Evolutionary conservation across 805 yeast genomes (phyloP).

Genomic region (Candida xiaguanensis): DNA sequence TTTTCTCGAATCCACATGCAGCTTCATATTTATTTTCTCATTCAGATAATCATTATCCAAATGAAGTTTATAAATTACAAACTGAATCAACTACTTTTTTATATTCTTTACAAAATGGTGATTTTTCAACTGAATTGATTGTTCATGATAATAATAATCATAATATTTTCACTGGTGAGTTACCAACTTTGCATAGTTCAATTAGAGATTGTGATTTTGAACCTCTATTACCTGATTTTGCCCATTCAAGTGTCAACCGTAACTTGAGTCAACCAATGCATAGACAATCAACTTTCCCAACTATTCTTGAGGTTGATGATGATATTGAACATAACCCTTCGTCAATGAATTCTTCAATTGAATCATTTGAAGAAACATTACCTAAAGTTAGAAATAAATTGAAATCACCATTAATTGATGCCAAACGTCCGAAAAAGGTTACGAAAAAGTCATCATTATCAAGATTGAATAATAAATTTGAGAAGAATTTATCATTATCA

Average conservation of each 20-base stretch:
- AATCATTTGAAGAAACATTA: background rate
- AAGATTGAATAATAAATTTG: slow-evolving; percentile 15
- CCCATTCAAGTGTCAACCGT: background rate
- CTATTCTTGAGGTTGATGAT: background rate
- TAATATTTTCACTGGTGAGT: background rate
- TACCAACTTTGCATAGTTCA: slow-evolving; percentile 3
- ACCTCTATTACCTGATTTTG: slow-evolving; percentile 25
- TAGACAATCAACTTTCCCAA: background rate
- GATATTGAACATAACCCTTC: background rate
- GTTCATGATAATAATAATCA: slow-evolving; percentile 1
- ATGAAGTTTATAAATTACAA: background rate
- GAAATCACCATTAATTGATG: background rate
- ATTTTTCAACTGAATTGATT: slow-evolving; percentile 16
- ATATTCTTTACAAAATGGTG: slow-evolving; percentile 2
- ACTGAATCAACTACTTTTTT: slow-evolving; percentile 6
- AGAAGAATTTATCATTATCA: slow-evolving; percentile 14
- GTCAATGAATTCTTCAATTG: background rate
- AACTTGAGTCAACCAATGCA: background rate
- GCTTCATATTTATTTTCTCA: slow-evolving; percentile 1
- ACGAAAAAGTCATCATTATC: slow-evolving; percentile 16
- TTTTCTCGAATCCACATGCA: slow-evolving; percentile 8
- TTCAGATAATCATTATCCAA: background rate
- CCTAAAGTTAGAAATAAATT: background rate
- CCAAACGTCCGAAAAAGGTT: slow-evolving; percentile 1
- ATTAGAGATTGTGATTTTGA: background rate